Conservation (phyloP, 129 eudicot species). For the Cynara cardunculus region DNA sequence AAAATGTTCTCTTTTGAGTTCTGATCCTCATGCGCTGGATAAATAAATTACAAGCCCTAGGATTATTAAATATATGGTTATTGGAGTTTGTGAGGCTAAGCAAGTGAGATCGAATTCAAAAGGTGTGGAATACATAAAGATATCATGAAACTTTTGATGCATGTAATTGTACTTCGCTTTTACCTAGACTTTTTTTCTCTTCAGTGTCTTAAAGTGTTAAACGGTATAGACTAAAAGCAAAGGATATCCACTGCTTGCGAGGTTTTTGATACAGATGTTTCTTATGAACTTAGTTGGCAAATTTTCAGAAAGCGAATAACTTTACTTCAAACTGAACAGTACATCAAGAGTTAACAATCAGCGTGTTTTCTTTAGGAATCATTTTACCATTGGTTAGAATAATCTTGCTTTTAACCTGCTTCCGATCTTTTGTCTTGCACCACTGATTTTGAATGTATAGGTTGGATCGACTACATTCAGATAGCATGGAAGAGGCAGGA, state of each 20-base stretch:
- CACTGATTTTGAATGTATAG: conserved; percentile 8
- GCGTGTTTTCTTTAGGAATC: conserved; percentile 31
- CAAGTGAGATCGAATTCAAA: neutral
- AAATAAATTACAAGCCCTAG: neutral
- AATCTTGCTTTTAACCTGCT: neutral
- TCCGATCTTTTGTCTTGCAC: neutral
- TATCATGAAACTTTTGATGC: neutral
- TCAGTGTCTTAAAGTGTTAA: neutral
- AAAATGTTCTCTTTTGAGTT: neutral
- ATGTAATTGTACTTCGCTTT: neutral
- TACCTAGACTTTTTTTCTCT: neutral
- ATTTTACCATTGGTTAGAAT: neutral
- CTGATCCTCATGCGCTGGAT: neutral
- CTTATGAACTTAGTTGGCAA: neutral
- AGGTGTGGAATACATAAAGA: neutral
- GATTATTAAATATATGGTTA: neutral
- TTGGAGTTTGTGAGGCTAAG: neutral
- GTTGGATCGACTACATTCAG: conserved; percentile 13
- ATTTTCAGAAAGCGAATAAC: neutral
- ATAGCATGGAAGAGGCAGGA: conserved; percentile 37
- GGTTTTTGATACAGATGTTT: neutral
- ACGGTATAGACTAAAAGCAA: neutral
- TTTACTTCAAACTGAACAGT: neutral
- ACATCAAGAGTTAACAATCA: conserved; percentile 29
- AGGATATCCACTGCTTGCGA: neutral